A percentile compares a stretch with the other conserved stretches of the same genome.
Evolutionary conservation across 2,329 filamentous ascomycete genomes (phyloP).

Genomic region (Penicillium paneum): DNA sequence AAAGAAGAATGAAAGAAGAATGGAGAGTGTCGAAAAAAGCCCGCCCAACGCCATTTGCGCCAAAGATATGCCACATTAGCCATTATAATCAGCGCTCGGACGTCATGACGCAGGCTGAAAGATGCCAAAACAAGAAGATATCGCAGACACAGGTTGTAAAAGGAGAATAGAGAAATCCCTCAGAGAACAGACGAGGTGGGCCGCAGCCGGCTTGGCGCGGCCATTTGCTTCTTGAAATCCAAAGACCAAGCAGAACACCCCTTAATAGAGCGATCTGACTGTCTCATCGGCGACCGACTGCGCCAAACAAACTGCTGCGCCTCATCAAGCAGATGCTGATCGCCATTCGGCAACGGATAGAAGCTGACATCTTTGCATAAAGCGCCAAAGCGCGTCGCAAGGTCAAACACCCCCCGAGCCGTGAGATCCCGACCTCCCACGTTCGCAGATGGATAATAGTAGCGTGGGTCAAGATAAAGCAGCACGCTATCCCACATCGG

Average conservation of each 20-base stretch:
- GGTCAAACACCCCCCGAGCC: constrained; percentile 30
- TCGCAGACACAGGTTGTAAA: not conserved
- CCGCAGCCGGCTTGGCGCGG: not conserved
- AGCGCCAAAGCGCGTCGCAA: constrained; percentile 29
- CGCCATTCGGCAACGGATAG: constrained; percentile 28
- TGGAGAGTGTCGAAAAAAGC: not conserved
- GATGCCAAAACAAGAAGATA: not conserved
- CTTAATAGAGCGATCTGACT: not conserved
- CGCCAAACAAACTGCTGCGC: constrained; percentile 20
- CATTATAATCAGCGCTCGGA: not conserved
- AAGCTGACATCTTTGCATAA: constrained; percentile 31
- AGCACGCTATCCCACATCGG: constrained; percentile 28
- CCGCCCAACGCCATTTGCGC: not conserved
- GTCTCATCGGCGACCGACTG: constrained; percentile 1
- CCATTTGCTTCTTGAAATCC: constrained; percentile 3
- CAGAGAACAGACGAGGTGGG: constrained; percentile 2
- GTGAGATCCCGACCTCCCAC: constrained; percentile 30
- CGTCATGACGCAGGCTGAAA: not conserved
- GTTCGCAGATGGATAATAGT: constrained; percentile 30
- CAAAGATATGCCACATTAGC: not conserved
- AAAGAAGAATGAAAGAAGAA: not conserved
- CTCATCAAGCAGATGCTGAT: constrained; percentile 28
- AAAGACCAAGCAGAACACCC: constrained; percentile 5
- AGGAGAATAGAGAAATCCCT: not conserved
- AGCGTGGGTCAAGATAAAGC: constrained; percentile 36